These are phyloP conservation scores for Saccharomyces eubayanus DNA, from an alignment of 805 yeast species.

Conservation along the genomic window DNA sequence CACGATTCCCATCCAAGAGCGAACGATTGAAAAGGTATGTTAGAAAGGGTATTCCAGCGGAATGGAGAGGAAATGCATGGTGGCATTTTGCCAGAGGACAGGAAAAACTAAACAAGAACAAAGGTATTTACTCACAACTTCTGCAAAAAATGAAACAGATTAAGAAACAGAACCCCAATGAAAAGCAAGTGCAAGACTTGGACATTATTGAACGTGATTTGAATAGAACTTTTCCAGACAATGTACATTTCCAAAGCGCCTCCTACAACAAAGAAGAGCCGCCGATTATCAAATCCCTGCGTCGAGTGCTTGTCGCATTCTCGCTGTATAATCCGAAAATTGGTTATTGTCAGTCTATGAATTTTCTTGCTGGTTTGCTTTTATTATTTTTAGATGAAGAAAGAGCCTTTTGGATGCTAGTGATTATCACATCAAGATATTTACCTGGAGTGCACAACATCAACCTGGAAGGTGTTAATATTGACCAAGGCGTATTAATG, in stretches of 20 bases:
- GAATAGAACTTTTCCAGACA: conserved; percentile 92
- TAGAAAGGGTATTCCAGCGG: conserved; percentile 90
- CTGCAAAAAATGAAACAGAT: conserved; percentile 48
- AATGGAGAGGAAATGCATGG: conserved; percentile 97
- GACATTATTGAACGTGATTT: conserved; percentile 92
- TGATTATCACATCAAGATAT: conserved; percentile 74
- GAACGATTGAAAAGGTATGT: conserved; percentile 74
- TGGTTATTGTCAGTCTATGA: conserved; percentile 93
- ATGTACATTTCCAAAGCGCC: conserved; percentile 59
- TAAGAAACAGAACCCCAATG: conserved; percentile 1
- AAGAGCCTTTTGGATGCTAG: conserved; percentile 90
- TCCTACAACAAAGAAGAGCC: conserved; percentile 40
- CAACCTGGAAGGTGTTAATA: conserved; percentile 85
- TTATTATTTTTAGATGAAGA: conserved; percentile 85
- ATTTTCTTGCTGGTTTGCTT: conserved; percentile 82
- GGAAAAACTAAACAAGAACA: conserved; percentile 57
- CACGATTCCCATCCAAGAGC: conserved; percentile 66
- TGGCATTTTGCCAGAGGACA: conserved; percentile 86
- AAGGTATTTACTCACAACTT: conserved; percentile 65
- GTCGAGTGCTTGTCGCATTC: conserved; percentile 78
- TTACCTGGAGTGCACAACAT: conserved; percentile 89
- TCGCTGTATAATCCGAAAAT: conserved; percentile 79
- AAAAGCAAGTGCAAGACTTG: conserved; percentile 40
- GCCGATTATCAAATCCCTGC: conserved; percentile 55
- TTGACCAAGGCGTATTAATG: conserved; percentile 92